Evolutionary conservation across 805 yeast genomes (phyloP).

Genomic region (Blastobotrys terrestris): DNA sequence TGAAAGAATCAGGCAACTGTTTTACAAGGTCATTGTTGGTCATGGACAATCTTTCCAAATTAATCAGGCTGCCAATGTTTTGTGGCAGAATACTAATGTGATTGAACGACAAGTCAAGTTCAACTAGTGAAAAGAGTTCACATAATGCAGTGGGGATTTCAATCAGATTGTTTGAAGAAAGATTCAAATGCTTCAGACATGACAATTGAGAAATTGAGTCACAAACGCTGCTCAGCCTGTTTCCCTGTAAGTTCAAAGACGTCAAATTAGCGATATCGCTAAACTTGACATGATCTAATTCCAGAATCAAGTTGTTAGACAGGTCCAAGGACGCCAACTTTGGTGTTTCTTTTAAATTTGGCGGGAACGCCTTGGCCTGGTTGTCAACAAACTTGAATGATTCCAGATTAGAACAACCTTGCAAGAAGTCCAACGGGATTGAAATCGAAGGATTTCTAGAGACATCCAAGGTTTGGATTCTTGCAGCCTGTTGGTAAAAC

Average conservation of each 20-base stretch:
- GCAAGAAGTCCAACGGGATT: slow-evolving; percentile 79
- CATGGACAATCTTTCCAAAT: slow-evolving; percentile 62
- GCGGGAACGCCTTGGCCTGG: slow-evolving; percentile 69
- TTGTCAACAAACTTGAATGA: slow-evolving; percentile 64
- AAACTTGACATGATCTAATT: slow-evolving; percentile 46
- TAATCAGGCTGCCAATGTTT: slow-evolving; percentile 50
- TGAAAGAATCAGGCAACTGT: slow-evolving; percentile 47
- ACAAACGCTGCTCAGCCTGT: slow-evolving; percentile 61
- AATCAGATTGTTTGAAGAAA: slow-evolving; percentile 68
- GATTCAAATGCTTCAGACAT: slow-evolving; percentile 52
- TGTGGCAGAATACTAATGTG: slow-evolving; percentile 56
- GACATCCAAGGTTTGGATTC: slow-evolving; percentile 74
- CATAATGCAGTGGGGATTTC: slow-evolving; percentile 54
- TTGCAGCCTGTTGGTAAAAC: slow-evolving; percentile 72
- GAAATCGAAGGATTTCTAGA: slow-evolving; percentile 82
- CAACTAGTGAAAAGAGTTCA: slow-evolving; percentile 49
- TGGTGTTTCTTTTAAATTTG: slow-evolving; percentile 62
- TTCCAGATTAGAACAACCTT: slow-evolving; percentile 64
- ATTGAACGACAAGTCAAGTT: slow-evolving; percentile 79
- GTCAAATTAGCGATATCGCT: slow-evolving; percentile 48
- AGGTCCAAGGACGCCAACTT: slow-evolving; percentile 62
- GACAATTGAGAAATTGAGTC: slow-evolving; percentile 49
- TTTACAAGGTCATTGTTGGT: slow-evolving; percentile 63
- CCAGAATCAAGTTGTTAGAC: slow-evolving; percentile 63
- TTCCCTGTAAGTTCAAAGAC: slow-evolving; percentile 64